Percentiles rank a stretch among this genome's conserved stretches.
Evolutionary conservation across 108 stramenopile species (phyloP).

Genomic region (Cyclotella baltica): DNA sequence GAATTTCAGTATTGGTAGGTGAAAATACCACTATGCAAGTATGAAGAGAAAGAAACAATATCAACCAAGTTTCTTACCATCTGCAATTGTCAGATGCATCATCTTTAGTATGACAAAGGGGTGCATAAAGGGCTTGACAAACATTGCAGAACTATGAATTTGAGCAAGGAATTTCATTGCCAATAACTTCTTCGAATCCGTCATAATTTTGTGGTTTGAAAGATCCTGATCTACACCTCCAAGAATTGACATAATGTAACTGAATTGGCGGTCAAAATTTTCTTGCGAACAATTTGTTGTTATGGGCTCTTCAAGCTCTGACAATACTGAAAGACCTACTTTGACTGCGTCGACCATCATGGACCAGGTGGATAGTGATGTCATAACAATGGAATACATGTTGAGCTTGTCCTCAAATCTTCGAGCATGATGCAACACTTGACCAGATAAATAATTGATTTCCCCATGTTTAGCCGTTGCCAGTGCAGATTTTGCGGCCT

Average conservation of each 20-base stretch:
- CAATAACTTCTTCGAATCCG: slow-evolving; percentile 7
- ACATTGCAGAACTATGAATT: not conserved
- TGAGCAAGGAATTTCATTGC: slow-evolving; percentile 25
- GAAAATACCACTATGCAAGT: too few species aligned
- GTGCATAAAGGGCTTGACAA: not conserved
- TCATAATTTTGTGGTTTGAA: slow-evolving; percentile 5
- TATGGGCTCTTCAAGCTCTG: slow-evolving; percentile 21
- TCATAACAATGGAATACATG: not conserved
- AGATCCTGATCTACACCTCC: too few species aligned
- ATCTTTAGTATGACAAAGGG: slow-evolving; percentile 8
- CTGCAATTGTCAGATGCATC: slow-evolving; percentile 10
- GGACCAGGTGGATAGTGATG: not conserved
- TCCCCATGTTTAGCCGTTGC: not conserved
- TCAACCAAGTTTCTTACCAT: slow-evolving; percentile 3
- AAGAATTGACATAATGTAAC: too few species aligned
- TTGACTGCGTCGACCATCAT: slow-evolving; percentile 7
- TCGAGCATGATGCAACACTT: not conserved
- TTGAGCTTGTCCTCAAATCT: slow-evolving; percentile 27
- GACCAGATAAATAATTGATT: not conserved
- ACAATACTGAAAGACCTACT: not conserved
- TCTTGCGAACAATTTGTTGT: not conserved
- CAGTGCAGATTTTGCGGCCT: slow-evolving; percentile 9
- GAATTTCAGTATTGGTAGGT: too few species aligned
- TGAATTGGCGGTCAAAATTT: too few species aligned
- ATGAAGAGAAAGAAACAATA: too few species aligned